Evolutionary conservation across 768 basidiomycete genomes (phyloP), one percentile per base, ranked within the genome.

Genomic region (Amyloporia xantha): DNA sequence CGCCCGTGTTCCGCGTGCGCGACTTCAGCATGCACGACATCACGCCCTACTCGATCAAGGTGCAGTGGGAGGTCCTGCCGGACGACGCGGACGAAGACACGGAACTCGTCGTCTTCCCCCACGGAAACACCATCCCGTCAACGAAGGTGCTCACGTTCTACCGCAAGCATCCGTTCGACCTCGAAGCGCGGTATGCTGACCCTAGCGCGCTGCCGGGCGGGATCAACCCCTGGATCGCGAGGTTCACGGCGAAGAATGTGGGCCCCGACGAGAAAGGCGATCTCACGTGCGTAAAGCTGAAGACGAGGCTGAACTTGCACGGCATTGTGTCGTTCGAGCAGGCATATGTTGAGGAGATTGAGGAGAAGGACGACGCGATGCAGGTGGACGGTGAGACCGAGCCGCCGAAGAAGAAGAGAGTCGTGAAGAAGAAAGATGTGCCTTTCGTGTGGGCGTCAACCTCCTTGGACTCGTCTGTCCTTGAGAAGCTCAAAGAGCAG

Each of bases 111-210:
- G 91, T 97, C 37, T 97, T 94, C 81, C 86, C 88, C 44, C 75
- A 74, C 38, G 86, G 85, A 47, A 95, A 97, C 69, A 59, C 68
- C 38, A 77, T 95, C 53, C 96, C 96, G 4, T 94, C 91, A 20
- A 95, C 93, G 64, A 97, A 97, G 71, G 81, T 94, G 54, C 80
- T 98, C 58, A 91, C 91, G 4, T 96, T 97, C 78, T 89, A 91
- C 68, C 85, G 95, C 65, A 85, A 83, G 60, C 82, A 84, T 33
- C 66, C 85, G 3, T 99, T 99, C 71, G 86, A 89, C 39, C 76
- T 99, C 61, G 86, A 94, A 68, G 87, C 91, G 1, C 68, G 70
- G 37, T 98, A 98, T 67, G 84, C 82, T 12, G 81, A 93, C 15
- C 84, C 86, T 2, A 59, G 70, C 3, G 51, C 57, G 13, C 76